Evolutionary conservation across 1,284 basidiomycete genomes (phyloP).

Genomic region (Ceratobasidium papillatum): DNA sequence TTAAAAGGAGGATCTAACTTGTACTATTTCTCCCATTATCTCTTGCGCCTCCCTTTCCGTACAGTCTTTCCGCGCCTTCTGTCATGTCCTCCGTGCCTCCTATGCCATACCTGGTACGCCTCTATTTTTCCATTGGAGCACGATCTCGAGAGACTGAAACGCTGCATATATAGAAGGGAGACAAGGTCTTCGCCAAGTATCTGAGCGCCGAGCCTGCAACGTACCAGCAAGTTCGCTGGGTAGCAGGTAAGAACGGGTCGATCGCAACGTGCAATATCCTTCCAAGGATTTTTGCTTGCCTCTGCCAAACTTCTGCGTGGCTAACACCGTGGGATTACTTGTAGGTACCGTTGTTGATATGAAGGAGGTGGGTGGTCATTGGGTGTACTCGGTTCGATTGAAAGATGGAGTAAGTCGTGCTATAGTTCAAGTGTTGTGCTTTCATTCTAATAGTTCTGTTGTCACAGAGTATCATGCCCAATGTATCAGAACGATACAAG

Average conservation of each 20-base stretch:
- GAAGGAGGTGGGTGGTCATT: slow-evolving; percentile 37
- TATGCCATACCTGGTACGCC: slow-evolving; percentile 33
- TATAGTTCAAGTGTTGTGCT: neutral
- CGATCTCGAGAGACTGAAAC: slow-evolving; percentile 20
- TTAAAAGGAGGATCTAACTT: slow-evolving; percentile 9
- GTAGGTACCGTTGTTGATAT: slow-evolving; percentile 38
- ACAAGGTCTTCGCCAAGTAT: slow-evolving; percentile 40
- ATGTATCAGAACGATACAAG: slow-evolving; percentile 39
- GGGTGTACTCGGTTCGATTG: slow-evolving; percentile 30
- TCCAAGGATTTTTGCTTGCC: neutral
- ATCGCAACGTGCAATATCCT: no score
- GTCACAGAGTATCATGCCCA: slow-evolving; percentile 37
- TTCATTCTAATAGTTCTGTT: neutral
- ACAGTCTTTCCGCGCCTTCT: neutral
- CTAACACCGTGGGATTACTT: slow-evolving; percentile 34
- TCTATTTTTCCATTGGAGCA: neutral
- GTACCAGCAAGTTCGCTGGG: slow-evolving; percentile 38
- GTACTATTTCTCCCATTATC: neutral
- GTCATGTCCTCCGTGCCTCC: slow-evolving; percentile 23
- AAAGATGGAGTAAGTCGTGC: slow-evolving; percentile 30
- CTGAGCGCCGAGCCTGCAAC: slow-evolving; percentile 31
- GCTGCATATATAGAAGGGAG: slow-evolving; percentile 41
- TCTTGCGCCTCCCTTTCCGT: neutral
- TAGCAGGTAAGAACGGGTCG: slow-evolving; percentile 24
- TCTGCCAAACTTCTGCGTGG: slow-evolving; percentile 9